These are phyloP conservation scores for Fagopyrum tataricum DNA, from an alignment of 148 eudicot genomes.

Conservation along the genomic window DNA sequence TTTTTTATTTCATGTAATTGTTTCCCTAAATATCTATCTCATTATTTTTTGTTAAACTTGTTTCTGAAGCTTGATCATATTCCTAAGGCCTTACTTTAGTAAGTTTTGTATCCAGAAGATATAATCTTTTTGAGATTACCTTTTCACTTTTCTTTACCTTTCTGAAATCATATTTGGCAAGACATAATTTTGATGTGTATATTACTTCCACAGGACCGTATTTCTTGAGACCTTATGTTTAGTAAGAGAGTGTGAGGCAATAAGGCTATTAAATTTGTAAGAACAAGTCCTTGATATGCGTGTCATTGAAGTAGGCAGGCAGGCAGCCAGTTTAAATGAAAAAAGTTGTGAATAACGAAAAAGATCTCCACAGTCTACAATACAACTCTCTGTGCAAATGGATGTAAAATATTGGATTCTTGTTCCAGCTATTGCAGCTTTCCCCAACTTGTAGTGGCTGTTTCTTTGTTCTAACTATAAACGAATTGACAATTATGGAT, in stretches of 20 bases:
- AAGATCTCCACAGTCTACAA: neutral
- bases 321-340: neutral
- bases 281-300: neutral
- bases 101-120: neutral
- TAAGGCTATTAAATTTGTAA: neutral
- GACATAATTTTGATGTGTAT: neutral
- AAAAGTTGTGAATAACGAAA: neutral
- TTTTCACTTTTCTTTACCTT: neutral
- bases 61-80: neutral
- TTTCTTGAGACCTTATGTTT: neutral
- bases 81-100: neutral
- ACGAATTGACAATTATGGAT: neutral
- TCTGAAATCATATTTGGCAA: neutral
- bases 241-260: neutral
- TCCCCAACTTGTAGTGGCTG: neutral
- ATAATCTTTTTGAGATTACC: neutral
- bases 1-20: neutral
- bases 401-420: neutral
- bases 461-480: neutral
- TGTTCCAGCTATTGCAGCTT: neutral
- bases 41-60: neutral
- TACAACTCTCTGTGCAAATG: neutral
- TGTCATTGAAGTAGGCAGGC: neutral
- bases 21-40: neutral
- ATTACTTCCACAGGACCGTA: neutral